Base-by-base conservation (phyloP, 129 eudicot species). In the Heracleum sosnowskyi region DNA sequence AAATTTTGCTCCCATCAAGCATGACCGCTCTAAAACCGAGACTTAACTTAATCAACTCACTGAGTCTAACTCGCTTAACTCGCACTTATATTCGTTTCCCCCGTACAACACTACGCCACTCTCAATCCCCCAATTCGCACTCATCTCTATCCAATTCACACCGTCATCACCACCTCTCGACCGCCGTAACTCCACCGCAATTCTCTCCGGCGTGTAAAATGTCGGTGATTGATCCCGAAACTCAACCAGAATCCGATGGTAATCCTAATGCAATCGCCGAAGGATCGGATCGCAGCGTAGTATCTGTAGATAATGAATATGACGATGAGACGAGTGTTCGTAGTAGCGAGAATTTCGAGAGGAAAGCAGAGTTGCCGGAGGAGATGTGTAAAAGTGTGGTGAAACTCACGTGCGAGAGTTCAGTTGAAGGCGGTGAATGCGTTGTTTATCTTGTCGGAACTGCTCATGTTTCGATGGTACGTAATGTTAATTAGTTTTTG, bases 381-480 rank as follows among this genome's bases (percentile, higher is more conserved):
- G 98, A 91, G 83, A 78, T 93, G 26, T 82, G 85, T 44, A 81
- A 79, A 82, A 91, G 85, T 74, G 87, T 86, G 81, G 77, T 89
- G 83, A 79, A 45, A 62, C 87, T 94, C 44, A 82, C 93, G 17
- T 91, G 97, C 69, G 97, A 91, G 41, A 87, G 92, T 17, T 62
- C 88, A 3, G 96, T 86, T 0, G 89, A 89, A 17, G 97, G 96
- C 44, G 93, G 93, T 44, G 82, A 69, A 70, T 94, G 98, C 51
- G 92, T 88, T 42, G 96, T 94, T 74, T 94, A 88, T 87, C 79
- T 94, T 81, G 89, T 94, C 64, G 97, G 98, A 49, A 93, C 98
- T 15, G 98, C 98, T 16, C 98, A 93, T 80, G 97, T 93, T 57
- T 93, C 98, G 74, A 49, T 71, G 98, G 98, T 93, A 86, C 29